Evolutionary conservation across 495 filamentous ascomycete genomes (phyloP).

Genomic region (Opeltia flavorubescens): DNA sequence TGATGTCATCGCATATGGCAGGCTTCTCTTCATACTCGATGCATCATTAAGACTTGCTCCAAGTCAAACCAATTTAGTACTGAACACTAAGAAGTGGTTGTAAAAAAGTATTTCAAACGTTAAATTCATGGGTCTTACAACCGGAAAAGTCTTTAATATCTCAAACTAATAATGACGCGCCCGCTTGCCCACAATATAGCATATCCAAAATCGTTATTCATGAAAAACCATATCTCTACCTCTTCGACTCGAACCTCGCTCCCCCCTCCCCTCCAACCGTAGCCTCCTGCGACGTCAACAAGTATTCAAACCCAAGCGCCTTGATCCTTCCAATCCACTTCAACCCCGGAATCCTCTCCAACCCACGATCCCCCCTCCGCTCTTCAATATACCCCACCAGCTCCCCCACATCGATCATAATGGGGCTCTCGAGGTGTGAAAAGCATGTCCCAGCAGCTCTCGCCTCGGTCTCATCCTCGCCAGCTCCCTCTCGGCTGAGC

Average conservation of each 20-base stretch:
- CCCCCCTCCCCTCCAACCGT: conserved; percentile 7
- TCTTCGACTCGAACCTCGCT: conserved; percentile 16
- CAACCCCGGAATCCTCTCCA: conserved; percentile 1
- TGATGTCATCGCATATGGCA: no score
- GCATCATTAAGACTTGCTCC: no score
- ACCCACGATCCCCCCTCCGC: background rate
- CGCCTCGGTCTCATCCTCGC: no score
- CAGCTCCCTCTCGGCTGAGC: background rate
- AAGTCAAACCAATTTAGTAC: no score
- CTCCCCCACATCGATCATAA: background rate
- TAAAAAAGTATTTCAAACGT: no score
- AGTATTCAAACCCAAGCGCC: background rate
- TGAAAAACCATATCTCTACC: conserved; percentile 22
- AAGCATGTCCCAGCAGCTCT: background rate
- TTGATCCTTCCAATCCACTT: background rate
- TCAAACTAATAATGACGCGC: no score
- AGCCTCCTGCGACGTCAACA: background rate
- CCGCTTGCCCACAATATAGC: no score
- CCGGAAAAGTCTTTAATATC: no score
- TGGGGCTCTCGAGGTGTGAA: background rate
- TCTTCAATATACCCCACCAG: background rate
- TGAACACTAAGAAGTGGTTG: no score
- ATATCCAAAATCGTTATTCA: no score
- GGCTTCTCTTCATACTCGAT: no score
- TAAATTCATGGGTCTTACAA: no score